A percentile compares a stretch with the other conserved stretches of the same genome.
Conservation (phyloP, 129 eudicot species). For the Solidago caesia region DNA sequence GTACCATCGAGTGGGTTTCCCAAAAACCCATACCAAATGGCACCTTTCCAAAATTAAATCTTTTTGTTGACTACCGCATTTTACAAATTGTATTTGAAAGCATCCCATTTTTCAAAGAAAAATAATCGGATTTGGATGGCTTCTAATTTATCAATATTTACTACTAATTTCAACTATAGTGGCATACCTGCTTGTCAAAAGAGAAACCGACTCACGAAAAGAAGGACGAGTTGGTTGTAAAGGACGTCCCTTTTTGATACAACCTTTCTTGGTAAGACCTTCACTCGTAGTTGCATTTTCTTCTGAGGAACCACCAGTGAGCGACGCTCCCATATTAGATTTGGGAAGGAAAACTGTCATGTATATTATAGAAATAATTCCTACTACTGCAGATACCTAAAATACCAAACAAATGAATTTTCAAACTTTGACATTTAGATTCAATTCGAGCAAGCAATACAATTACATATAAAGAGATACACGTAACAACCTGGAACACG, state of each 20-base stretch:
- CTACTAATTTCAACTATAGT: too few species aligned
- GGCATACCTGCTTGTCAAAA: slow-evolving; percentile 52
- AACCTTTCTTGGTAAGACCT: slow-evolving; percentile 31
- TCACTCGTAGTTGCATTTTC: slow-evolving; percentile 20
- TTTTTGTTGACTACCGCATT: too few species aligned
- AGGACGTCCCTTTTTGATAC: slow-evolving; percentile 29
- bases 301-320: slow-evolving; percentile 7
- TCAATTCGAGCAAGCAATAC: neutral
- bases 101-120: too few species aligned
- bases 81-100: too few species aligned
- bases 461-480: neutral
- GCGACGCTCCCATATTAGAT: slow-evolving; percentile 24
- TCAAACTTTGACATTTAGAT: too few species aligned
- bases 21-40: too few species aligned
- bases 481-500: slow-evolving; percentile 44
- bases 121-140: neutral
- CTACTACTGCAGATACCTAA: slow-evolving; percentile 58
- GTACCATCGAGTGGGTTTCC: too few species aligned
- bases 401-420: neutral
- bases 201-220: slow-evolving; percentile 41
- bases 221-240: slow-evolving; percentile 43
- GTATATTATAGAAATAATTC: slow-evolving; percentile 49
- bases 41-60: too few species aligned
- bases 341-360: slow-evolving; percentile 66
- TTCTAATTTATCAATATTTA: too few species aligned